phyloP scores from a whole-genome alignment of 2,329 filamentous ascomycete species.

The Diplodia corticola region DNA sequence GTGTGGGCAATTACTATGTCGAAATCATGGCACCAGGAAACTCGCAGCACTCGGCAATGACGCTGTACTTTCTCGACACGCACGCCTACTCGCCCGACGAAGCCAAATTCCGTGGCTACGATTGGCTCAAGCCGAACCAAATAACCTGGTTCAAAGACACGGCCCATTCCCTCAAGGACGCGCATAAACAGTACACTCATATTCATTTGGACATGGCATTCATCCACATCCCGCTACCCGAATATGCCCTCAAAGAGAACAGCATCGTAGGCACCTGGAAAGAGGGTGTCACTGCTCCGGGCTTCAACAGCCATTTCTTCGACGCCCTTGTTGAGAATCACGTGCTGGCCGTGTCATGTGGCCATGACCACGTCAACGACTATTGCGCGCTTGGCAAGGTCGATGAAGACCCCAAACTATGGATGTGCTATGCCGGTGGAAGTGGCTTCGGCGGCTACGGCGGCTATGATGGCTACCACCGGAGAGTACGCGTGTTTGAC shows the following conservation, averaged over 20 bases:
- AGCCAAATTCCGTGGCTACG: constrained; percentile 84
- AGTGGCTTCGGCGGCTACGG: constrained; percentile 93
- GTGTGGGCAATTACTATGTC: constrained; percentile 91
- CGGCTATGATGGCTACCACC: constrained; percentile 81
- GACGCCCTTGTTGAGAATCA: constrained; percentile 85
- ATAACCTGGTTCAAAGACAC: constrained; percentile 92
- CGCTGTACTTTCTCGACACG: constrained; percentile 91
- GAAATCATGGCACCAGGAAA: constrained; percentile 80
- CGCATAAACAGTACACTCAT: constrained; percentile 81
- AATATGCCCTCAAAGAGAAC: constrained; percentile 69
- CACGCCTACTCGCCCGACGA: constrained; percentile 92
- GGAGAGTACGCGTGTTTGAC: constrained; percentile 85
- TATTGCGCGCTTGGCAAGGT: constrained; percentile 72
- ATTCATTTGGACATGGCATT: constrained; percentile 96
- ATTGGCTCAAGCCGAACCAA: constrained; percentile 94
- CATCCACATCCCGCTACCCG: constrained; percentile 93
- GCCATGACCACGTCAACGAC: constrained; percentile 96
- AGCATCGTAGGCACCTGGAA: constrained; percentile 68
- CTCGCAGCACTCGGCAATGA: constrained; percentile 84
- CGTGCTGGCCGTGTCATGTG: constrained; percentile 83
- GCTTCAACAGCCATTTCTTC: constrained; percentile 89
- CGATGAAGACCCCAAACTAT: constrained; percentile 62
- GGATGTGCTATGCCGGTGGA: constrained; percentile 98
- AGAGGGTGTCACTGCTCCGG: constrained; percentile 83
- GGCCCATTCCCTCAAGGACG: constrained; percentile 61